These are phyloP conservation scores for Podaxis sp. DNA, from an alignment of 768 basidiomycete species.

Conservation along the genomic window DNA sequence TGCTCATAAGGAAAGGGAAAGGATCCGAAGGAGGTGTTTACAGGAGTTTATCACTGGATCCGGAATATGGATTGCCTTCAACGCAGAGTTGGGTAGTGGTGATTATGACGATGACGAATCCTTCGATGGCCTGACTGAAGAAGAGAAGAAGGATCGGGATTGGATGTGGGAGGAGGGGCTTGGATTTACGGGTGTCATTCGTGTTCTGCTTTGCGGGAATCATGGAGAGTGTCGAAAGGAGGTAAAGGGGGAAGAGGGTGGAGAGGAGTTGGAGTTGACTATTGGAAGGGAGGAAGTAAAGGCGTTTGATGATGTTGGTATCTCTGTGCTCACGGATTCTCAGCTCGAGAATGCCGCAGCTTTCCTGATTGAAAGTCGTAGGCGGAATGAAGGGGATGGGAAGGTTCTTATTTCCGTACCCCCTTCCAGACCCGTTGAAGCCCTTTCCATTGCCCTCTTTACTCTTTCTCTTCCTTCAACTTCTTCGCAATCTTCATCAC, in stretches of 20 bases:
- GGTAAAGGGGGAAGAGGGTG: background rate
- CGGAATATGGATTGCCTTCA: background rate
- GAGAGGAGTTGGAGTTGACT: background rate
- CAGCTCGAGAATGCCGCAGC: background rate
- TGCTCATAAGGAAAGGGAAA: background rate
- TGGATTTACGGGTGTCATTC: conserved; percentile 1
- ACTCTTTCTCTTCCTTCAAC: background rate
- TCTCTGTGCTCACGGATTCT: background rate
- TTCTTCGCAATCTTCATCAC: background rate
- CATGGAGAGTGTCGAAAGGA: too few relatives aligned
- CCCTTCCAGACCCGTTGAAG: background rate
- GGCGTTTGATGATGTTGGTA: background rate
- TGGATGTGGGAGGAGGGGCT: conserved; percentile 4
- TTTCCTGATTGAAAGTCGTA: background rate
- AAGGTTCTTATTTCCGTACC: conserved; percentile 3
- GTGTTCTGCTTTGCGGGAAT: background rate
- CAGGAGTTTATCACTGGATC: conserved; percentile 2
- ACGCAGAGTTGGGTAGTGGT: background rate
- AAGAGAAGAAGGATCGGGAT: background rate
- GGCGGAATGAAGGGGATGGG: background rate
- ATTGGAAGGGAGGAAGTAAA: background rate
- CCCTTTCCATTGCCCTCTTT: background rate
- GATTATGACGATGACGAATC: background rate
- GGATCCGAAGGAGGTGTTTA: background rate
- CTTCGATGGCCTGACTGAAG: background rate